Base-by-base conservation (phyloP, 768 basidiomycete species). In the Coprinopsis marcescibilis region DNA sequence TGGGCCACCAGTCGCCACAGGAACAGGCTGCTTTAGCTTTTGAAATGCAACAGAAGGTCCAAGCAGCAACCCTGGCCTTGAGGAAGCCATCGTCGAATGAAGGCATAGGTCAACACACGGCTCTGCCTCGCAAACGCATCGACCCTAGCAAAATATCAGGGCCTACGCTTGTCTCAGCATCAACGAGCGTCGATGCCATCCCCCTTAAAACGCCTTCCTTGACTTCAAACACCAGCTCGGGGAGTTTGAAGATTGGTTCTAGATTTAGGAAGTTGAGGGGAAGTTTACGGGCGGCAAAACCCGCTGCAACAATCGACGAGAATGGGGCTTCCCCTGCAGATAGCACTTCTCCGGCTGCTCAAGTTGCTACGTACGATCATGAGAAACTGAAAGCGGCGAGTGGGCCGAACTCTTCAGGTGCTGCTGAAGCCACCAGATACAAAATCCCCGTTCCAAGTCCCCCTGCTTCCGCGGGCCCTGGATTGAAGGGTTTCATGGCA, bases 401-500 rank as follows among this genome's bases (percentile, higher is more conserved):
- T 26, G 63, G 54, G 30, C 61, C 65, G 20, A 54, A 56, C 37
- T 51, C 68, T 4, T 55, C 68, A 10, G 77, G 75, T 52, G 69
- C 78, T 6, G 72, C 71, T 2, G 84, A 86, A 40, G 55, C 67
- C 14, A 66, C 64, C 19, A 71, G 78, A 53, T 73, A 76, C 50
- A 84, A 80, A 58, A 70, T 76, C 2, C 64, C 77, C 15, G 61
- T 77, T 24, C 63, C 78, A 1, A 78, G 75, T 50, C 83, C 84
- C n/a, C 80, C 84, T 54, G 77, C 85, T 3, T 80, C 83, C 17
- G 77, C 84, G 21, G 73, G 81, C 15, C 88, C 88, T 26, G 83
- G 86, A 17, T 57, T 90, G 20, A 86, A 80, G 61, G 83, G 87
- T 12, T 83, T 91, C 62, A 89, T 91, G 77, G 78, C 86, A 23